phyloP scores from a whole-genome alignment of 768 basidiomycete species.

The Podaxis sp. region DNA sequence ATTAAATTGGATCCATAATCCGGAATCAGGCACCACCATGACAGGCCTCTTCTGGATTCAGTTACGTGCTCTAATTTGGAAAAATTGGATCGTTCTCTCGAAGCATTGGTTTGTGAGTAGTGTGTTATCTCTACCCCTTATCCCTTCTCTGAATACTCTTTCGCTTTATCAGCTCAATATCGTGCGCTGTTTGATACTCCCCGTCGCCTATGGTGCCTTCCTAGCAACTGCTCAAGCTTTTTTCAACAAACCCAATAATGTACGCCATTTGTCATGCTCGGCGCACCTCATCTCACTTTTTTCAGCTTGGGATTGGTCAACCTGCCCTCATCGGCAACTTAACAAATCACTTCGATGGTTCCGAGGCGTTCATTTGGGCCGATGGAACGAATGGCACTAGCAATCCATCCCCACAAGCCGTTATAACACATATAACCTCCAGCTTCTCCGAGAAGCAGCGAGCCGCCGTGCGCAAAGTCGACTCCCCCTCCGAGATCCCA shows the following conservation, averaged over 20 bases:
- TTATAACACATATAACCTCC: conserved; percentile 60
- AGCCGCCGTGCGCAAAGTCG: conserved; percentile 47
- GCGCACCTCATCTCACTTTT: neutral
- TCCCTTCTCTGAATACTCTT: conserved; percentile 2
- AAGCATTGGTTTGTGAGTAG: conserved; percentile 62
- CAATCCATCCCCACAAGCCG: conserved; percentile 51
- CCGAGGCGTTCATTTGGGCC: conserved; percentile 60
- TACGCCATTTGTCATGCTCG: conserved; percentile 29
- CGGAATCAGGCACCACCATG: conserved; percentile 21
- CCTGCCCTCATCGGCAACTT: conserved; percentile 51
- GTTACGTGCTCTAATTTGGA: conserved; percentile 59
- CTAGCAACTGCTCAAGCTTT: conserved; percentile 65
- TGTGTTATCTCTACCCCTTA: neutral
- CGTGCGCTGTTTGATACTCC: conserved; percentile 60
- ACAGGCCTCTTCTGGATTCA: conserved; percentile 57
- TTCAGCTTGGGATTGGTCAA: conserved; percentile 63
- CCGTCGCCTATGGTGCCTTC: conserved; percentile 67
- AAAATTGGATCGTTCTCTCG: conserved; percentile 73
- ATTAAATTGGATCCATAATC: neutral
- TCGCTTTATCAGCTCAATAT: conserved; percentile 47
- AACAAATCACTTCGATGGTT: conserved; percentile 49
- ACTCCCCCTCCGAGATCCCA: conserved; percentile 48
- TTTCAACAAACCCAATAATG: conserved; percentile 59
- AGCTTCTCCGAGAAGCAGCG: conserved; percentile 50
- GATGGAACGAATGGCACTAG: conserved; percentile 62